phyloP scores from a whole-genome alignment of 768 basidiomycete genomes.

The Leccinum variicolor region DNA sequence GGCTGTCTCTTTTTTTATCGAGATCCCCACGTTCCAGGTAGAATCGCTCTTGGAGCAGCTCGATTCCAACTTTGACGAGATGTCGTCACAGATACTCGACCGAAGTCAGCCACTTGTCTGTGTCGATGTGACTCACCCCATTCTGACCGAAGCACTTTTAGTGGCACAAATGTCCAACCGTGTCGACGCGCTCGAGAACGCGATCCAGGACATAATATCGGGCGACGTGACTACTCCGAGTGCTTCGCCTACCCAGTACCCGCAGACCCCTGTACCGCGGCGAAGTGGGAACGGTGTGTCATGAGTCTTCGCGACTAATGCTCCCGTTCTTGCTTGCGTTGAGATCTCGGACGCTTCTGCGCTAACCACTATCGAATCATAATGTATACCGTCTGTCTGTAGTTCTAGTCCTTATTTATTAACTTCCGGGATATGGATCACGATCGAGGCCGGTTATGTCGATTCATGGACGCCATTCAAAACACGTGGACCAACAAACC shows the following conservation, averaged over 20 bases:
- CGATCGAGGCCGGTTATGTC: background rate
- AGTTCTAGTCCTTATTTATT: slow-evolving; percentile 3
- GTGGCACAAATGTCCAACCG: slow-evolving; percentile 93
- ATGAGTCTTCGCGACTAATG: slow-evolving; percentile 13
- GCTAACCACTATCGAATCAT: slow-evolving; percentile 16
- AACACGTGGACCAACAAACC: background rate
- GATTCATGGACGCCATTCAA: background rate
- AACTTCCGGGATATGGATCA: background rate
- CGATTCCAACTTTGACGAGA: slow-evolving; percentile 89
- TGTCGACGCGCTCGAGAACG: slow-evolving; percentile 84
- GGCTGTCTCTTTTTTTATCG: background rate
- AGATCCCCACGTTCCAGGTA: slow-evolving; percentile 47
- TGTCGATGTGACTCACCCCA: background rate
- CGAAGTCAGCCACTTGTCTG: slow-evolving; percentile 52
- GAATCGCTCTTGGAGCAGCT: slow-evolving; percentile 85
- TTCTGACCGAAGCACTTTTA: slow-evolving; percentile 30
- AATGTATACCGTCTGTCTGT: slow-evolving; percentile 12
- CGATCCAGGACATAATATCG: slow-evolving; percentile 91
- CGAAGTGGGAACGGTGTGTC: slow-evolving; percentile 39
- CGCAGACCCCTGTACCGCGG: slow-evolving; percentile 34
- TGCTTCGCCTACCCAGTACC: slow-evolving; percentile 53
- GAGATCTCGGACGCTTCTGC: slow-evolving; percentile 16
- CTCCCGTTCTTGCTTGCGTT: slow-evolving; percentile 14
- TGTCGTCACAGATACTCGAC: slow-evolving; percentile 87
- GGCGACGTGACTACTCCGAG: slow-evolving; percentile 52